Evolutionary conservation across 2,329 filamentous ascomycete species (phyloP).

Genomic region (Colletotrichum sidae): DNA sequence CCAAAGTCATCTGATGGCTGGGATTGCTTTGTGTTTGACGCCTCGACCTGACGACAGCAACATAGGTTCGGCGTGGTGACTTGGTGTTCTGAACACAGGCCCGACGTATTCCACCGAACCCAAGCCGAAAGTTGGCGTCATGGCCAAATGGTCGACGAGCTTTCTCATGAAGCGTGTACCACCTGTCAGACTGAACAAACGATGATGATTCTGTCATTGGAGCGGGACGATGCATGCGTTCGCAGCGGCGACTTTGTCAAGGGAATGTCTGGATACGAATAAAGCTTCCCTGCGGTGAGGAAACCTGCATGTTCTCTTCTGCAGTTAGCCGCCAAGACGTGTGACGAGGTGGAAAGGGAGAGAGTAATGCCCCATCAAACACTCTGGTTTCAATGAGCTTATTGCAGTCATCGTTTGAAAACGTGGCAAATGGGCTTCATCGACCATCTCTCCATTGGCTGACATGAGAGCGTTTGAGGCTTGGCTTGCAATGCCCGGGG

Average conservation of each 20-base stretch:
- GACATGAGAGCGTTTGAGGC: too few relatives aligned
- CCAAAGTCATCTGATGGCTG: slow-evolving; percentile 3
- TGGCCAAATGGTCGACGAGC: too few relatives aligned
- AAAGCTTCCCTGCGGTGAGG: slow-evolving; percentile 27
- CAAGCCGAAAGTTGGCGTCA: too few relatives aligned
- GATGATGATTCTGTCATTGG: not conserved
- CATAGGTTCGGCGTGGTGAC: too few relatives aligned
- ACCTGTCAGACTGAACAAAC: slow-evolving; percentile 10
- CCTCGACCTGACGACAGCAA: too few relatives aligned
- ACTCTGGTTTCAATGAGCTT: too few relatives aligned
- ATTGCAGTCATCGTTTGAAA: too few relatives aligned
- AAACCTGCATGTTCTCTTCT: slow-evolving; percentile 12
- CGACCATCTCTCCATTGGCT: too few relatives aligned
- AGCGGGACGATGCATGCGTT: slow-evolving; percentile 9
- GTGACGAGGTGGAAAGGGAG: not conserved
- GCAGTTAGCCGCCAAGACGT: slow-evolving; percentile 17
- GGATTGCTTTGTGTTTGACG: not conserved
- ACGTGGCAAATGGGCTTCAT: too few relatives aligned
- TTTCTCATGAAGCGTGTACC: not conserved
- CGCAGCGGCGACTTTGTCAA: not conserved
- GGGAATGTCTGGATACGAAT: not conserved
- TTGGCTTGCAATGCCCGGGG: too few relatives aligned
- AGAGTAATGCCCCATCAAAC: slow-evolving; percentile 1
- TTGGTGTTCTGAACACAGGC: too few relatives aligned
- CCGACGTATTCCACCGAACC: too few relatives aligned